Percentiles rank a stretch among this genome's conserved stretches.
Evolutionary conservation across 495 filamentous ascomycete genomes (phyloP).

Genomic region (Aspergillus incahuasiensis): DNA sequence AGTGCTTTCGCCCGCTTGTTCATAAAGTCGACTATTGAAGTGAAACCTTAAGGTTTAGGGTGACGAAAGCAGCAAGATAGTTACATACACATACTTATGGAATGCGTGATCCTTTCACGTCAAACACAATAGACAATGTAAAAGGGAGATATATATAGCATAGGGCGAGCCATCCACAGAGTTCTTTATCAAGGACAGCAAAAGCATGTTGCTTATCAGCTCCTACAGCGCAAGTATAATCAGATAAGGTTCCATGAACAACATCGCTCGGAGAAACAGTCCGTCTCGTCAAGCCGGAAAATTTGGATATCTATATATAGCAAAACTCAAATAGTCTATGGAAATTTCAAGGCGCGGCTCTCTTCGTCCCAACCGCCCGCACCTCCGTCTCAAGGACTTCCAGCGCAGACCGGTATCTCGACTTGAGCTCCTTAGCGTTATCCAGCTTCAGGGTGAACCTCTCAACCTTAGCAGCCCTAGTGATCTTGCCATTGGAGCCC

Average conservation of each 20-base stretch:
- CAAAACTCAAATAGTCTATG: background rate
- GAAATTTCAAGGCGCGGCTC: background rate
- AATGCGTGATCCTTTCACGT: too few species aligned
- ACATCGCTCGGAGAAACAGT: background rate
- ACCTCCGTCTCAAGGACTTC: conserved; percentile 43
- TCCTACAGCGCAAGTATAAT: too few species aligned
- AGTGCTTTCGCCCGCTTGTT: too few species aligned
- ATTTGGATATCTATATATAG: background rate
- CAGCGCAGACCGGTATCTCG: conserved; percentile 58
- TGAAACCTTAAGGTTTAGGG: too few species aligned
- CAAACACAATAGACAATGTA: too few species aligned
- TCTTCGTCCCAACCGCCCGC: conserved; percentile 13
- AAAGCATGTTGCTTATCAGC: too few species aligned
- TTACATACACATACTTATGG: too few species aligned
- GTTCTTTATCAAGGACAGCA: too few species aligned
- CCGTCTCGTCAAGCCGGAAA: background rate
- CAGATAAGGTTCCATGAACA: background rate
- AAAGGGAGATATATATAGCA: too few species aligned
- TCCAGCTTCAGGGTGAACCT: conserved; percentile 43
- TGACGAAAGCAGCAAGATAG: too few species aligned
- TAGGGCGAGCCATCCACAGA: too few species aligned
- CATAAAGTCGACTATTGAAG: too few species aligned
- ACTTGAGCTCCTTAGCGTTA: conserved; percentile 43
- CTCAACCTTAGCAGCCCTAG: conserved; percentile 33
- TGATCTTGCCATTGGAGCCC: conserved; percentile 40